phyloP scores from a whole-genome alignment of 164 flowering plant genomes.

The Liquidambar formosana region DNA sequence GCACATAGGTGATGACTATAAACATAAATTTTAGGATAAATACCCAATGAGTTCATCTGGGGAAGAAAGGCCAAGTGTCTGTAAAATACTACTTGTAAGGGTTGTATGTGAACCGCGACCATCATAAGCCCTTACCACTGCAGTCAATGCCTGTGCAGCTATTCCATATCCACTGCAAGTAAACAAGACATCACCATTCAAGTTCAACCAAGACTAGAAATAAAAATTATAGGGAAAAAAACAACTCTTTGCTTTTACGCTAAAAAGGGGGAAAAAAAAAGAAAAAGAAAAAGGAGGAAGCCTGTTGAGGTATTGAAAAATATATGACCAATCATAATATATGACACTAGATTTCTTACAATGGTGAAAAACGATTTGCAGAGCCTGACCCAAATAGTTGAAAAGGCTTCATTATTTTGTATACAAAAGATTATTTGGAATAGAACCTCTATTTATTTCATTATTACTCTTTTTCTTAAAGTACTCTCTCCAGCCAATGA shows the following conservation, averaged over 20 bases:
- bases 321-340: too few relatives aligned
- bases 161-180: conserved; percentile 92
- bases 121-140: conserved; percentile 85
- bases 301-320: too few relatives aligned
- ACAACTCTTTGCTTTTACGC: not conserved
- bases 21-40: conserved; percentile 8
- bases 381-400: too few relatives aligned
- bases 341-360: too few relatives aligned
- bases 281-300: too few relatives aligned
- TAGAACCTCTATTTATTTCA: too few relatives aligned
- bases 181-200: conserved; percentile 8
- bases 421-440: too few relatives aligned
- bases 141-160: conserved; percentile 88
- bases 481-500: too few relatives aligned
- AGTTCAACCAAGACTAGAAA: not conserved
- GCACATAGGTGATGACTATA: not conserved
- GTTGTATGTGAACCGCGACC: conserved; percentile 86
- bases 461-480: too few relatives aligned
- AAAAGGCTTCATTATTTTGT: too few relatives aligned
- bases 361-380: too few relatives aligned
- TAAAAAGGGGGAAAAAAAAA: not conserved
- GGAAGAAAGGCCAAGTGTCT: conserved; percentile 67
- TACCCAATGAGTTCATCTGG: conserved; percentile 97
- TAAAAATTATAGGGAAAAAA: not conserved
- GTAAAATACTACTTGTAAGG: conserved; percentile 62